Evolutionary conservation across 345 rosid genomes (phyloP), one percentile per base, ranked within the genome.

Genomic region (Boechera stricta): DNA sequence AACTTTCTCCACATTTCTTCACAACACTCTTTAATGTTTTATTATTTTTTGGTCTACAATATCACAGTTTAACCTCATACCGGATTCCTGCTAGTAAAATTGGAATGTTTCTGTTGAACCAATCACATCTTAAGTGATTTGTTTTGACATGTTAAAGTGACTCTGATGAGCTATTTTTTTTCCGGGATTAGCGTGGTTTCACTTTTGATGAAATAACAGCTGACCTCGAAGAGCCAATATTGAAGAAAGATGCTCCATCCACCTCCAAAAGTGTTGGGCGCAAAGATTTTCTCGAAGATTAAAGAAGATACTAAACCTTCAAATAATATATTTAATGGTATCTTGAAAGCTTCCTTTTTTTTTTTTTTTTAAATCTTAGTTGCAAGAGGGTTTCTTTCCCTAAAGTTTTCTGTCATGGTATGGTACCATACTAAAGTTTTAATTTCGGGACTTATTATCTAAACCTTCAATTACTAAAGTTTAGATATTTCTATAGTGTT

Each of bases 181-280:
- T 10, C 0, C 0, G 42, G 8, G 3, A n/a, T 24, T 39, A 74
- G 72, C 61, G 55, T 1, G 59, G 66, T 35, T 63, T 26, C 10
- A 56, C 66, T 29, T 58, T 65, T 65, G 48, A 47, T 47, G 59
- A 74, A 10, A 24, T 74, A 2, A 11, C 5, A 3, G 71, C 49
- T 7, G 39, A 36, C 9, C 35, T 65, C 10, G 66, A 65, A 4
- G 18, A 74, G 33, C 58, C 39, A 16, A 9, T 3, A 35, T 2
- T 26, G 41, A 28, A n/a, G 51, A 55, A 1, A 8, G 13, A 24
- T 65, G 56, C 15, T 41, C 4, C 69, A 52, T 42, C 36, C 12
- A 65, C 57, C 31, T 65, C 31, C 42, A 32, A 3, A 47, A 65
- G 0, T 47, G n/a, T 47, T 13, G 33, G 1, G 10, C 2, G 0